Evolutionary conservation across 805 yeast genomes (phyloP).

Genomic region (Saccharomyces jurei): DNA sequence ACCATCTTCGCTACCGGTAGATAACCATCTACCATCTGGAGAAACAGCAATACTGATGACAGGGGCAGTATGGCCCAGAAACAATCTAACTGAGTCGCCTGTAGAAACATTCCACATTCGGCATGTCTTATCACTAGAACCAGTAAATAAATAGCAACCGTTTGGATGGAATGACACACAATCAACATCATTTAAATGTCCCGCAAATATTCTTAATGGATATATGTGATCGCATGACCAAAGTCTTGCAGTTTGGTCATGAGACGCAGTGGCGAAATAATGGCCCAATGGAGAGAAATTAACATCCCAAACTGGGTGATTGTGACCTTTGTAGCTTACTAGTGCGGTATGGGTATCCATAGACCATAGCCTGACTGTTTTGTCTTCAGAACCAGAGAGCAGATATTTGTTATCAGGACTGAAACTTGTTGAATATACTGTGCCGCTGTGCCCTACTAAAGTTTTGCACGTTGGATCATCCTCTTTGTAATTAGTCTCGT

Average conservation of each 20-base stretch:
- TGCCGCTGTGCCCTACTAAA: slow-evolving; percentile 87
- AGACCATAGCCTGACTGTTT: slow-evolving; percentile 89
- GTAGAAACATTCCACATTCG: slow-evolving; percentile 95
- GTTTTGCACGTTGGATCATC: slow-evolving; percentile 21
- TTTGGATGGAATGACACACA: slow-evolving; percentile 94
- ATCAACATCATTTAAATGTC: slow-evolving; percentile 94
- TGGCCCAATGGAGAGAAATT: slow-evolving; percentile 91
- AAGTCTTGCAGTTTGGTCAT: slow-evolving; percentile 92
- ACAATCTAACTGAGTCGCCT: slow-evolving; percentile 85
- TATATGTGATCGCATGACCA: slow-evolving; percentile 98
- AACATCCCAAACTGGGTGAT: slow-evolving; percentile 96
- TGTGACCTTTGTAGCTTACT: slow-evolving; percentile 93
- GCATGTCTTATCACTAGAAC: slow-evolving; percentile 90
- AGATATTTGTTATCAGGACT: slow-evolving; percentile 83
- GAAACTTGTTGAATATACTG: slow-evolving; percentile 84
- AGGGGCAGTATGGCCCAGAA: slow-evolving; percentile 89
- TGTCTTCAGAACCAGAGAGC: slow-evolving; percentile 81
- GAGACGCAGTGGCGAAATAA: slow-evolving; percentile 96
- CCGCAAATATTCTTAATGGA: slow-evolving; percentile 93
- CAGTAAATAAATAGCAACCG: slow-evolving; percentile 88
- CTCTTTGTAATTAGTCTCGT: slow-evolving; percentile 33
- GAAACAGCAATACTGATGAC: slow-evolving; percentile 79
- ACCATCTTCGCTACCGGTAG: slow-evolving; percentile 90
- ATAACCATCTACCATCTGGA: slow-evolving; percentile 95
- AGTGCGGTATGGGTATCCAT: slow-evolving; percentile 81